Conservation (phyloP, 1,139 yeast species). For the Magnusiomyces suaveolens region DNA sequence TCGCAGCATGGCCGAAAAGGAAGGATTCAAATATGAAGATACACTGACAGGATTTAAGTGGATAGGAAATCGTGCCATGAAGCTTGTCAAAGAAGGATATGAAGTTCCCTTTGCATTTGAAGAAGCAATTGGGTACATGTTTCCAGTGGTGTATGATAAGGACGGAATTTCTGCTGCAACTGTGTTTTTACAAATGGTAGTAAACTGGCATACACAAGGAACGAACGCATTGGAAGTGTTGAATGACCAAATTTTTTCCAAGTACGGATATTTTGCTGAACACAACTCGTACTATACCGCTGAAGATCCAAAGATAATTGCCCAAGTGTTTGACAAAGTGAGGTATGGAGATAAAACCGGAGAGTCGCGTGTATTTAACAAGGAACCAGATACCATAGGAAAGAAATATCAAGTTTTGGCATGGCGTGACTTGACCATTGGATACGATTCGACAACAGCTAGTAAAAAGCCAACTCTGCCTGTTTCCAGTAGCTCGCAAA, state of each 20-base stretch:
- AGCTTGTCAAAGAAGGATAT: constrained; percentile 53
- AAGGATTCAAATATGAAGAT: constrained; percentile 60
- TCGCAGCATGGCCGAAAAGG: constrained; percentile 52
- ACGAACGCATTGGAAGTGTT: constrained; percentile 38
- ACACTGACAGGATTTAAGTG: constrained; percentile 95
- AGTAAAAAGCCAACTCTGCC: constrained; percentile 58
- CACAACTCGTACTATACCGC: constrained; percentile 79
- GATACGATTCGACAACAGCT: constrained; percentile 61
- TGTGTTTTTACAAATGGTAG: constrained; percentile 66
- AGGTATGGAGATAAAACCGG: constrained; percentile 22
- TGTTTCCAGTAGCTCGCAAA: constrained; percentile 61
- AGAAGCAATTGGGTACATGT: constrained; percentile 96
- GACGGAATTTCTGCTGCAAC: constrained; percentile 82
- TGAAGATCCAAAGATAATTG: constrained; percentile 43
- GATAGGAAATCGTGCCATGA: constrained; percentile 87
- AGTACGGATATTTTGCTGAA: constrained; percentile 74
- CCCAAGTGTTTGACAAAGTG: constrained; percentile 46
- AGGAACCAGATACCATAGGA: constrained; percentile 42
- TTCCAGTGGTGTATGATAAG: constrained; percentile 75
- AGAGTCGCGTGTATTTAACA: background rate
- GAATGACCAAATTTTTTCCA: constrained; percentile 43
- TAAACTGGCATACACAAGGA: constrained; percentile 37
- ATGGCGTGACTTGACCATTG: constrained; percentile 81
- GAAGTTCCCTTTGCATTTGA: constrained; percentile 83
- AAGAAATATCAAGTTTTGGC: constrained; percentile 40